Evolutionary conservation across 2,329 filamentous ascomycete species (phyloP).

Genomic region (Ramularia endophylla): DNA sequence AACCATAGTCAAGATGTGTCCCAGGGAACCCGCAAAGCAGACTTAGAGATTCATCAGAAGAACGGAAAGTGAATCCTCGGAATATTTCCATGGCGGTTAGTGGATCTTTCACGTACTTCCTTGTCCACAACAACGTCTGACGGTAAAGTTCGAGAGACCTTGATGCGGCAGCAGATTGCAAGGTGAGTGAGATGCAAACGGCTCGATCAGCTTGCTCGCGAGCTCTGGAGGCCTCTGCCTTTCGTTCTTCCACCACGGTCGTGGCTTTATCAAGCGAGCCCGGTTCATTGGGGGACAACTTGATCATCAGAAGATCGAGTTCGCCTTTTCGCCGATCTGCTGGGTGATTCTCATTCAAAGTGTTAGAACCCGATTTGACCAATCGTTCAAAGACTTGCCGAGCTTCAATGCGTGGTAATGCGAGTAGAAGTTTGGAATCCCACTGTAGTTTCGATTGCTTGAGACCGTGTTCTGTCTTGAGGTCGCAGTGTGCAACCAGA

Average conservation of each 20-base stretch:
- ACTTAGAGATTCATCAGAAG: too few species aligned
- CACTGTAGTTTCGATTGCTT: too few species aligned
- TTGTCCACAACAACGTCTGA: conserved; percentile 32
- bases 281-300: conserved; percentile 6
- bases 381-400: conserved; percentile 8
- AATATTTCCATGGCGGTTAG: conserved; percentile 26
- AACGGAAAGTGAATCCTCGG: background rate
- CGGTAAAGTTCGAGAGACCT: conserved; percentile 28
- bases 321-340: background rate
- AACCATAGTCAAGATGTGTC: background rate
- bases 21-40: conserved; percentile 13
- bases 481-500: too few species aligned
- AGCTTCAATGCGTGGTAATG: conserved; percentile 3
- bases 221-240: conserved; percentile 19
- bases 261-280: conserved; percentile 7
- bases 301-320: conserved; percentile 4
- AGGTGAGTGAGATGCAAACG: conserved; percentile 24
- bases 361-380: conserved; percentile 4
- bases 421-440: conserved; percentile 4
- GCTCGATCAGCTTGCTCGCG: conserved; percentile 28
- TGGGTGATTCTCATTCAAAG: background rate
- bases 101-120: conserved; percentile 34
- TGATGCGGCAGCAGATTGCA: conserved; percentile 30
- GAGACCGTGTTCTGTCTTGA: too few species aligned
- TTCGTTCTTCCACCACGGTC: conserved; percentile 17